Evolutionary conservation across 805 yeast species (phyloP).

Genomic region (Monosporozyma aerobia): DNA sequence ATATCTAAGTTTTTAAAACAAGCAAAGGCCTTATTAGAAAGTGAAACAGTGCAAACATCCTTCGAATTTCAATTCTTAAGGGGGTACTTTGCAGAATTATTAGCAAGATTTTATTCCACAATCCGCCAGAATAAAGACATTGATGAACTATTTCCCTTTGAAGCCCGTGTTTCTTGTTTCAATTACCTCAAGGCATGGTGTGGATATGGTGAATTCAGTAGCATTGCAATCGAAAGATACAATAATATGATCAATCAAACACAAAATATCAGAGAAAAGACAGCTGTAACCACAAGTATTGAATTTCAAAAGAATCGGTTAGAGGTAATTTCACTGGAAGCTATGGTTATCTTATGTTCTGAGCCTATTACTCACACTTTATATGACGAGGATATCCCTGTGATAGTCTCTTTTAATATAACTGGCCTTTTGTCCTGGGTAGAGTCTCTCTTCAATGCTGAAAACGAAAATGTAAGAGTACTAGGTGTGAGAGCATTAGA

Average conservation of each 20-base stretch:
- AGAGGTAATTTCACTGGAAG: slow-evolving; percentile 62
- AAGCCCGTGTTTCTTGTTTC: slow-evolving; percentile 75
- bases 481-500: slow-evolving; percentile 65
- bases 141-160: slow-evolving; percentile 69
- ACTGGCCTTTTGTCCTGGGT: slow-evolving; percentile 69
- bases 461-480: slow-evolving; percentile 46
- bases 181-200: slow-evolving; percentile 89
- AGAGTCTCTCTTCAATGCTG: slow-evolving; percentile 55
- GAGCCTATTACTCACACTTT: slow-evolving; percentile 55
- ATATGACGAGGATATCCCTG: slow-evolving; percentile 20
- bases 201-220: slow-evolving; percentile 65
- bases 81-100: slow-evolving; percentile 71
- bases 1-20: slow-evolving; percentile 54
- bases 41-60: slow-evolving; percentile 49
- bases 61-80: slow-evolving; percentile 70
- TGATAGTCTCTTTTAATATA: slow-evolving; percentile 61
- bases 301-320: slow-evolving; percentile 70
- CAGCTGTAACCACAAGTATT: slow-evolving; percentile 57
- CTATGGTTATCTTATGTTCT: slow-evolving; percentile 74
- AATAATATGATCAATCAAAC: slow-evolving; percentile 41
- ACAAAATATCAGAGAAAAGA: slow-evolving; percentile 31
- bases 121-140: slow-evolving; percentile 33
- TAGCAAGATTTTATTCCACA: slow-evolving; percentile 66
- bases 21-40: slow-evolving; percentile 50
- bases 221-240: slow-evolving; percentile 59